Evolutionary conservation across 2,329 filamentous ascomycete genomes (phyloP).

Genomic region (Coniella vitis): DNA sequence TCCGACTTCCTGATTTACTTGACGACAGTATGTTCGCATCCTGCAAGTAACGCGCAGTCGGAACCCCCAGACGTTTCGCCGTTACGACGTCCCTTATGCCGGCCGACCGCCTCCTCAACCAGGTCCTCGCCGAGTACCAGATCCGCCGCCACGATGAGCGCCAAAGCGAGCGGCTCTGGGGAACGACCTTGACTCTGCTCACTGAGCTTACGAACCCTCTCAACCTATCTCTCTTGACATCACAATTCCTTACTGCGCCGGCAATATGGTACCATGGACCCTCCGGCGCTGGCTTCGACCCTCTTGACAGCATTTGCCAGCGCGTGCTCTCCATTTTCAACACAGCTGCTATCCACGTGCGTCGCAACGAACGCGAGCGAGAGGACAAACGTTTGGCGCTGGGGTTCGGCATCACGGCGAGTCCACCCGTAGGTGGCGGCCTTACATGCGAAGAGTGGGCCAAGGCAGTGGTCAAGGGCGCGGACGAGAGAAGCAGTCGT

Average conservation of each 20-base stretch:
- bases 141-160: slow-evolving; percentile 40
- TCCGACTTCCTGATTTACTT: too few species aligned
- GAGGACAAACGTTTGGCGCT: slow-evolving; percentile 15
- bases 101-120: slow-evolving; percentile 59
- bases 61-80: neutral
- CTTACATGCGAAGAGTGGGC: slow-evolving; percentile 48
- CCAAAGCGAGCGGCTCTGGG: slow-evolving; percentile 52
- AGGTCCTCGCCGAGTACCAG: slow-evolving; percentile 55
- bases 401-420: slow-evolving; percentile 7
- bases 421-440: slow-evolving; percentile 32
- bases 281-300: slow-evolving; percentile 41
- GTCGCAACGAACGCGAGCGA: slow-evolving; percentile 39
- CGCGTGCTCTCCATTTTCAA: slow-evolving; percentile 67
- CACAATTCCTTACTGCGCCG: slow-evolving; percentile 63
- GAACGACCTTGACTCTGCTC: slow-evolving; percentile 61
- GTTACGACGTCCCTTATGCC: slow-evolving; percentile 42
- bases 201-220: slow-evolving; percentile 66
- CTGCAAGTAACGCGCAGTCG: neutral
- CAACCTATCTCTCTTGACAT: slow-evolving; percentile 66
- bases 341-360: slow-evolving; percentile 52
- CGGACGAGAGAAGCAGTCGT: slow-evolving; percentile 53
- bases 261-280: slow-evolving; percentile 55
- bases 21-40: neutral
- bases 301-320: slow-evolving; percentile 51
- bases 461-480: slow-evolving; percentile 48